phyloP scores from a whole-genome alignment of 1,284 basidiomycete species.

The Singerocomus inundabilis region DNA sequence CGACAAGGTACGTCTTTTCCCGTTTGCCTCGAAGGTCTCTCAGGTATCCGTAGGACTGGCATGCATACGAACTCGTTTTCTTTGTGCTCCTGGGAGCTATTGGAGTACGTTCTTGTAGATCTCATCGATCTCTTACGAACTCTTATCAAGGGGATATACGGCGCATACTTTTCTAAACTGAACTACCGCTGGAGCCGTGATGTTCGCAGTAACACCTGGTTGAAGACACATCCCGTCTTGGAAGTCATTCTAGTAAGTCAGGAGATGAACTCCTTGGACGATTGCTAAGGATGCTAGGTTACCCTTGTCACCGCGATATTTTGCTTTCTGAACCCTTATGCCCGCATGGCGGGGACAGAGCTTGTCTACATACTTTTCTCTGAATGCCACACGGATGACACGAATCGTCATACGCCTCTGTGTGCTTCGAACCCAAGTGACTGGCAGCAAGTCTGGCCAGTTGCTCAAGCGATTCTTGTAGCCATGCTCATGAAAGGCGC shows the following conservation, averaged over 20 bases:
- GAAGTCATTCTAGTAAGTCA: conserved; percentile 80
- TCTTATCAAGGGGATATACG: conserved; percentile 76
- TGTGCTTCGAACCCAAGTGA: conserved; percentile 69
- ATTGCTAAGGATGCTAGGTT: conserved; percentile 47
- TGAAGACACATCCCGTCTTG: conserved; percentile 75
- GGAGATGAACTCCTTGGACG: background rate
- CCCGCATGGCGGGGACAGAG: conserved; percentile 93
- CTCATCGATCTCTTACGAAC: conserved; percentile 7
- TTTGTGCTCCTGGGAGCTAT: conserved; percentile 87
- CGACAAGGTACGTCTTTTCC: conserved; percentile 54
- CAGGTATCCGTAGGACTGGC: conserved; percentile 70
- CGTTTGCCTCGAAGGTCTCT: background rate
- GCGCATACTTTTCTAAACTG: conserved; percentile 90
- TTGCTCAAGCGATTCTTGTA: conserved; percentile 65
- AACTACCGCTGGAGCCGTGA: conserved; percentile 88
- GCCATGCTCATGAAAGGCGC: conserved; percentile 82
- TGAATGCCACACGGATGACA: conserved; percentile 66
- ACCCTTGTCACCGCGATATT: conserved; percentile 74
- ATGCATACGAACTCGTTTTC: conserved; percentile 78
- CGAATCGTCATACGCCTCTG: conserved; percentile 62
- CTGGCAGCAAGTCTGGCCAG: conserved; percentile 57
- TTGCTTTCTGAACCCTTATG: conserved; percentile 88
- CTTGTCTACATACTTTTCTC: conserved; percentile 90
- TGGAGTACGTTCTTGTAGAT: conserved; percentile 50
- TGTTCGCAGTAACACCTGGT: conserved; percentile 79